These are phyloP conservation scores for Tolypocladium tundrense DNA, from an alignment of 2,329 filamentous ascomycete species.

Conservation along the genomic window DNA sequence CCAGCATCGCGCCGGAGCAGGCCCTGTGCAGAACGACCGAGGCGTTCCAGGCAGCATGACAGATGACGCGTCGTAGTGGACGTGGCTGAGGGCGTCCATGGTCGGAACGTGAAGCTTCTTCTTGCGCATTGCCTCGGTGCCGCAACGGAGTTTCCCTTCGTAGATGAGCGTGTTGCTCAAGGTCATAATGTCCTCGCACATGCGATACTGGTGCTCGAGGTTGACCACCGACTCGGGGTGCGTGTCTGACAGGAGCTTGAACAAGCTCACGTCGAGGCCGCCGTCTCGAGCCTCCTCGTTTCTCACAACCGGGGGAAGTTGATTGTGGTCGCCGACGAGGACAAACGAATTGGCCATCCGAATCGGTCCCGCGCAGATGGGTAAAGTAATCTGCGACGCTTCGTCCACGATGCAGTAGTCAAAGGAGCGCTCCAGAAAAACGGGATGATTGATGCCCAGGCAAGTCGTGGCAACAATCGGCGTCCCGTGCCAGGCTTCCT, in stretches of 20 bases:
- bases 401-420: slow-evolving; percentile 99
- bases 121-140: slow-evolving; percentile 63
- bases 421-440: slow-evolving; percentile 83
- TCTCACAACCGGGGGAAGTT: slow-evolving; percentile 86
- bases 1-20: slow-evolving; percentile 54
- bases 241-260: slow-evolving; percentile 82
- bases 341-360: slow-evolving; percentile 89
- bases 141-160: slow-evolving; percentile 80
- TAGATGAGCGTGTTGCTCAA: slow-evolving; percentile 92
- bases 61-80: slow-evolving; percentile 45
- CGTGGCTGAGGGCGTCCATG: slow-evolving; percentile 47
- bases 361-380: slow-evolving; percentile 88
- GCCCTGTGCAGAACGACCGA: slow-evolving; percentile 45
- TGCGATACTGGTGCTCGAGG: slow-evolving; percentile 92
- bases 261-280: slow-evolving; percentile 84
- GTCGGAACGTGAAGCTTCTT: slow-evolving; percentile 59
- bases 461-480: slow-evolving; percentile 93
- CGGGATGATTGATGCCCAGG: slow-evolving; percentile 76
- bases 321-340: slow-evolving; percentile 92
- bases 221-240: slow-evolving; percentile 84
- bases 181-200: slow-evolving; percentile 95
- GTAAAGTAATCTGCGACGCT: slow-evolving; percentile 92
- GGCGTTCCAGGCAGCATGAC: slow-evolving; percentile 30
- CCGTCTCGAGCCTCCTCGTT: slow-evolving; percentile 80
- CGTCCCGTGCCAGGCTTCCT: slow-evolving; percentile 71